Conservation (phyloP, 371 early-diverging fungal species). For the Nosema granulosis region DNA sequence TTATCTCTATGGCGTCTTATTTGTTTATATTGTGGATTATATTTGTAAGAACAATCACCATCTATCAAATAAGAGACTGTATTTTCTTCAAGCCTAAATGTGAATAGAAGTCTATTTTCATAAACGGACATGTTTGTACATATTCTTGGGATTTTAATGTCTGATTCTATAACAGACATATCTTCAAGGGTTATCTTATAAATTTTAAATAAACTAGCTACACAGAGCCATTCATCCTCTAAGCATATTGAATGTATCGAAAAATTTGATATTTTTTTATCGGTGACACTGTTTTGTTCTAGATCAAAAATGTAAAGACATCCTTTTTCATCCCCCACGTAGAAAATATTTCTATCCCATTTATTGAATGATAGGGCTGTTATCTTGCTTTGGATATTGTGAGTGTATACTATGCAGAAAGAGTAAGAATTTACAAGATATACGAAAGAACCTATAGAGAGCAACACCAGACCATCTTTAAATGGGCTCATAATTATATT, state of each 20-base stretch:
- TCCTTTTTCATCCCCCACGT: conserved; percentile 47
- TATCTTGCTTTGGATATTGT: conserved; percentile 15
- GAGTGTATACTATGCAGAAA: conserved; percentile 11
- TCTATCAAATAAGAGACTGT: conserved; percentile 21
- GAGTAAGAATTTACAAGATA: conserved; percentile 45
- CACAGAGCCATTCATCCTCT: background rate
- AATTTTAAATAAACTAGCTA: conserved; percentile 22
- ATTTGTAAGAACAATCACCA: background rate
- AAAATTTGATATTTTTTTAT: conserved; percentile 22
- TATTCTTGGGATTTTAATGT: conserved; percentile 22
- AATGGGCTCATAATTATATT: conserved; percentile 47
- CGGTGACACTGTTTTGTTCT: background rate
- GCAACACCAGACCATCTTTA: conserved; percentile 36
- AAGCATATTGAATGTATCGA: conserved; percentile 31
- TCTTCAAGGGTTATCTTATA: conserved; percentile 12
- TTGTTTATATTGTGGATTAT: conserved; percentile 15
- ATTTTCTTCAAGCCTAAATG: conserved; percentile 1
- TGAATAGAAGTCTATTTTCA: conserved; percentile 9
- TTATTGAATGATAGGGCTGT: conserved; percentile 24
- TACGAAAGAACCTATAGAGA: conserved; percentile 20
- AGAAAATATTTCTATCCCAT: conserved; percentile 35
- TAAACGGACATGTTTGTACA: conserved; percentile 44
- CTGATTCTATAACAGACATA: background rate
- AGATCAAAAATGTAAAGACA: conserved; percentile 23
- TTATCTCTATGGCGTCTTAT: conserved; percentile 27